phyloP scores from a whole-genome alignment of 495 filamentous ascomycete species.

The Elasticomyces elasticus region DNA sequence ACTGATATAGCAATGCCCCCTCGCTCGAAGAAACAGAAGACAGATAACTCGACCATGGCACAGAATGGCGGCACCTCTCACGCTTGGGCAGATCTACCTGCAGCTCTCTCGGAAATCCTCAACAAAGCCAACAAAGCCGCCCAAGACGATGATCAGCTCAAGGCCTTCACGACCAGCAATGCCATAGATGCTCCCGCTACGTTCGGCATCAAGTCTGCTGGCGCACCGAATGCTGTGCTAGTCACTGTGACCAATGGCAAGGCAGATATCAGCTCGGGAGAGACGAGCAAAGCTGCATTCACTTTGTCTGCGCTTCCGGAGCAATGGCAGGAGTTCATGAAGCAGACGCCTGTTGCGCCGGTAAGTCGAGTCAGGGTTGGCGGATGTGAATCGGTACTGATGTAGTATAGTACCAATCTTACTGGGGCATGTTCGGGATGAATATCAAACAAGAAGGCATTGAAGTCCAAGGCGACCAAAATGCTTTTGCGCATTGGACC shows the following conservation, averaged over 20 bases:
- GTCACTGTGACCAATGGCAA: slow-evolving; percentile 28
- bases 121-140: slow-evolving; percentile 14
- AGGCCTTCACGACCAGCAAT: slow-evolving; percentile 31
- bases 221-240: slow-evolving; percentile 27
- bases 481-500: slow-evolving; percentile 30
- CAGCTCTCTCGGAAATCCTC: slow-evolving; percentile 10
- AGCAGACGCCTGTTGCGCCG: slow-evolving; percentile 28
- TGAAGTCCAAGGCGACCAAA: slow-evolving; percentile 28
- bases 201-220: slow-evolving; percentile 33
- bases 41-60: neutral
- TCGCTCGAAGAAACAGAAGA: slow-evolving; percentile 12
- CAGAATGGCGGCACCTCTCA: slow-evolving; percentile 2
- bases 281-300: slow-evolving; percentile 23
- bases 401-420: slow-evolving; percentile 1
- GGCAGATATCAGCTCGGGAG: slow-evolving; percentile 20
- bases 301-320: slow-evolving; percentile 30
- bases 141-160: slow-evolving; percentile 25
- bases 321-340: slow-evolving; percentile 36
- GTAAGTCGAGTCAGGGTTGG: neutral
- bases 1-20: slow-evolving; percentile 3
- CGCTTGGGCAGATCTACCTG: slow-evolving; percentile 21
- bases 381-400: neutral
- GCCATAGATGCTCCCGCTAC: slow-evolving; percentile 26
- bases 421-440: slow-evolving; percentile 27
- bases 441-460: slow-evolving; percentile 35